Base-by-base conservation (phyloP, 768 basidiomycete genomes). In the Mycena haematopus region DNA sequence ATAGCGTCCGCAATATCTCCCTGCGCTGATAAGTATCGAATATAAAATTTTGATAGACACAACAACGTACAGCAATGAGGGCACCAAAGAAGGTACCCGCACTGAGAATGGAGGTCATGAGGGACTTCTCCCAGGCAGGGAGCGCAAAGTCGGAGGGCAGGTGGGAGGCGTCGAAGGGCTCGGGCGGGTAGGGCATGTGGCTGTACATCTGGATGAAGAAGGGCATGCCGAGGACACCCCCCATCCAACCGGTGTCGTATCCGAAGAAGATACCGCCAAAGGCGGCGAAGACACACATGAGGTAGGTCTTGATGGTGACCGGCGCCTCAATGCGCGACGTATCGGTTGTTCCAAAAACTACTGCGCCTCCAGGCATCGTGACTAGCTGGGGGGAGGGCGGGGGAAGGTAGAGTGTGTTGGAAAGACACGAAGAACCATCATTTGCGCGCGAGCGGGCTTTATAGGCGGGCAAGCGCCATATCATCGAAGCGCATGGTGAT, bases 61-160 rank as follows among this genome's bases (percentile, higher is more conserved):
- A 62, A 60, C 69, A 51, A 86, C 56, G 72, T 67, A 36, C 80
- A 56, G 72, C 77, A 44, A 79, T 65, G 36, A 92, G 79, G 19
- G 86, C 87, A 71, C 89, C 92, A 65, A 92, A 87, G 81, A 95
- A 93, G 25, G 93, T 95, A 61, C 93, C 93, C 15, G 89, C 91
- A 10, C 92, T 93, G 33, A 93, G 86, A 69, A 92, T 90, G 51
- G 86, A 87, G 45, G 80, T 78, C 35, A 82, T 73, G 40, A 82
- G 72, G n/a, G 80, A 82, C 47, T 82, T 78, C 17, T 73, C 74
- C 71, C 79, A 89, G 33, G 82, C 71, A 29, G 84, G 79, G 60
- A 89, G 77, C 40, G 52, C 59, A 62, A 73, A 78, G 58, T 71
- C 74, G 19, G 67, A 67, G 13, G 65, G 60, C 11, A 59, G 58